Percentiles rank a stretch among this genome's conserved stretches.
phyloP scores from a whole-genome alignment of 2,329 filamentous ascomycete genomes.

The Botrytis medusae region DNA sequence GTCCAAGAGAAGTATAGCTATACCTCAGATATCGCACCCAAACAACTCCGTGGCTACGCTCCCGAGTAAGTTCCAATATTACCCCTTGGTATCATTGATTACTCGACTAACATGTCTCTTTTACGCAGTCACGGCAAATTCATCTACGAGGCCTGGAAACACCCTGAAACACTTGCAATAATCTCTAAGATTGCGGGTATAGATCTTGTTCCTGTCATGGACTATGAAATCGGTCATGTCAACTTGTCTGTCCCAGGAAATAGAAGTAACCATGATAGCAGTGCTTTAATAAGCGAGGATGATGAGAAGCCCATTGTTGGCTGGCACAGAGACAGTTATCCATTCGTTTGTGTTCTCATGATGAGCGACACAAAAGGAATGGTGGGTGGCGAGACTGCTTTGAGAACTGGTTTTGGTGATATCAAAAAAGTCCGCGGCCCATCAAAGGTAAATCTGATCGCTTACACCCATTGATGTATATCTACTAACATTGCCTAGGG shows the following conservation, averaged over 20 bases:
- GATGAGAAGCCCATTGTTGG: constrained; percentile 43
- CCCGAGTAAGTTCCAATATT: constrained; percentile 48
- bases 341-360: constrained; percentile 54
- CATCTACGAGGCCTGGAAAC: constrained; percentile 61
- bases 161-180: constrained; percentile 52
- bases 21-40: constrained; percentile 58
- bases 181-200: constrained; percentile 58
- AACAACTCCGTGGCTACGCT: constrained; percentile 55
- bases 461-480: not conserved
- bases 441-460: constrained; percentile 41
- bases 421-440: constrained; percentile 48
- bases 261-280: constrained; percentile 32
- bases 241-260: constrained; percentile 50
- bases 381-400: constrained; percentile 58
- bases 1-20: constrained; percentile 58
- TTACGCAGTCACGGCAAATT: constrained; percentile 60
- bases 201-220: constrained; percentile 55
- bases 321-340: constrained; percentile 53
- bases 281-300: constrained; percentile 36
- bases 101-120: constrained; percentile 22
- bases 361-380: constrained; percentile 49
- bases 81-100: constrained; percentile 12
- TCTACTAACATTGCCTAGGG: constrained; percentile 35
- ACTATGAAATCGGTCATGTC: constrained; percentile 59
- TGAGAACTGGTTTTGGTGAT: constrained; percentile 52